Evolutionary conservation across 257 asterid species (phyloP), one percentile per base, ranked within the genome.

Genomic region (Salvia splendens): DNA sequence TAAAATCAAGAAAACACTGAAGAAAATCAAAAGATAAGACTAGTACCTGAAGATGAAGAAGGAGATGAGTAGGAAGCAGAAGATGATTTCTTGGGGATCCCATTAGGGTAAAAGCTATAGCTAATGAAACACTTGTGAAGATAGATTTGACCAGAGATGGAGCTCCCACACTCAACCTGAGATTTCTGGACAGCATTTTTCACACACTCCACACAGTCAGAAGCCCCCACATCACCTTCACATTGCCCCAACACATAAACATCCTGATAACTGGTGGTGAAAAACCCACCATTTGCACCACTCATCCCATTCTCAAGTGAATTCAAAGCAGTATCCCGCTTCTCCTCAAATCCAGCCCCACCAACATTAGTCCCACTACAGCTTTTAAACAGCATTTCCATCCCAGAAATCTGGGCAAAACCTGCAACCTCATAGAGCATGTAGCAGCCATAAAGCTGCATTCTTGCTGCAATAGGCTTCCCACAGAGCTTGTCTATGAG

Each of bases 141-240:
- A 72, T 83, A 93, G 9, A 93, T 79, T 75, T 90, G 95, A 41
- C 95, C 97, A 75, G 90, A 76, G 82, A 86, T 41, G 6, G 99
- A 86, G 76, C 95, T 85, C 56, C 99, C 99, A 82, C 99, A 93
- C 78, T 93, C 99, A 71, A 86, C 96, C 74, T 93, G 99, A 77
- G 96, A 89, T 68, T 80, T 93, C 79, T 93, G 96, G 14, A 88
- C 95, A 48, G 97, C 97, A 82, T 2, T 84, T 73, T 87, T 84
- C 67, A 90, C 97, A 80, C 99, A 93, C 68, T 83, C 88, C 68
- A 47, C 95, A 73, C 99, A 93, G 75, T 93, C 99, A 46, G 87
- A 49, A 53, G 78, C 58, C 30, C 99, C 95, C 64, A 93, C 89
- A 80, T 90, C 97, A 8, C 95, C 97, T 71, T 93, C 95, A 69